Conservation (phyloP, 2,329 filamentous ascomycete genomes). For the Cladosporium colombiae region DNA sequence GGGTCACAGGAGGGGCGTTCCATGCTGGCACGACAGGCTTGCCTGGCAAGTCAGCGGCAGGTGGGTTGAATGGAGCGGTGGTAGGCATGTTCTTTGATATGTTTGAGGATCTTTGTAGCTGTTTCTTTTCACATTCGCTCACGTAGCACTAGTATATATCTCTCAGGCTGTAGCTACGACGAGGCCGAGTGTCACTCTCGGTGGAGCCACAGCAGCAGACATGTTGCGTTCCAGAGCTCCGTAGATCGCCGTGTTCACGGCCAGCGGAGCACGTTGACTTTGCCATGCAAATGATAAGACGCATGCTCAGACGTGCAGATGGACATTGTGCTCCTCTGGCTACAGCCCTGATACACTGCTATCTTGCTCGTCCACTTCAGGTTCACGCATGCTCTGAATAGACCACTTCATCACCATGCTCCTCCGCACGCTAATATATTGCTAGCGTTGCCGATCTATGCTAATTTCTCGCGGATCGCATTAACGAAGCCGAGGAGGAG, state of each 20-base stretch:
- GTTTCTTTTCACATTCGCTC: background rate
- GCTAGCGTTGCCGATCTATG: constrained; percentile 3
- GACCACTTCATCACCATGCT: background rate
- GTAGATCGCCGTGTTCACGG: background rate
- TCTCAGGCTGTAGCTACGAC: no score
- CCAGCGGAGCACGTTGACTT: background rate
- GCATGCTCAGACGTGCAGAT: background rate
- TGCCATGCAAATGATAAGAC: background rate
- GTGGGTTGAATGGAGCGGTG: constrained; percentile 46
- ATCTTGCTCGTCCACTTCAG: background rate
- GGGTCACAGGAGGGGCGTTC: constrained; percentile 47
- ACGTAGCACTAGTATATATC: background rate
- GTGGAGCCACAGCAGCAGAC: background rate
- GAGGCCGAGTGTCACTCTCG: background rate
- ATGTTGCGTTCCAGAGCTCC: background rate
- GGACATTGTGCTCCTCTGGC: background rate
- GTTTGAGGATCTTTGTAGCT: background rate
- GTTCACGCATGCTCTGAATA: background rate
- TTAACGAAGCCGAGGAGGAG: background rate
- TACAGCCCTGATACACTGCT: background rate
- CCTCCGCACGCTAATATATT: background rate
- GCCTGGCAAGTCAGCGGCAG: constrained; percentile 39
- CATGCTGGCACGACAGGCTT: constrained; percentile 44
- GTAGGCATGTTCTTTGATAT: constrained; percentile 29
- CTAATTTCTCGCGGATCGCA: background rate